These are phyloP conservation scores for Auriscalpium orientale DNA, from an alignment of 768 basidiomycete genomes.

Conservation along the genomic window DNA sequence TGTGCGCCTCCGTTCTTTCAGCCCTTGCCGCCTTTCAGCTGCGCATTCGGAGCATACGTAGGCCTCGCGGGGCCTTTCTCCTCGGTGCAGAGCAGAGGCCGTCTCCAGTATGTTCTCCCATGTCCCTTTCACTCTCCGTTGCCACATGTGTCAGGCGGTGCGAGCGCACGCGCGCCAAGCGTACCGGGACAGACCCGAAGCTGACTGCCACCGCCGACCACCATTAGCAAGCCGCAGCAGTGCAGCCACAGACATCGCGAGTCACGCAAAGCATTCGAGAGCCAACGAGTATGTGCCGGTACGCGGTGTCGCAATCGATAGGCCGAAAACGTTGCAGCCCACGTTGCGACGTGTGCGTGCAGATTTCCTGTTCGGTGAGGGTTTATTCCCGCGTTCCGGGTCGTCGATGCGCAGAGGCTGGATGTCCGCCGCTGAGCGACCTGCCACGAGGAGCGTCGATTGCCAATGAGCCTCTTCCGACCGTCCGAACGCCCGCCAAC, in stretches of 20 bases:
- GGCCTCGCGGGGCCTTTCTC: too few species aligned
- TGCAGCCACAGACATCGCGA: not conserved
- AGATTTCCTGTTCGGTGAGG: not conserved
- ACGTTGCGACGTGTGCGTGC: constrained; percentile 1
- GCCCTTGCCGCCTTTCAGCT: not conserved
- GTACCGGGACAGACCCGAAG: not conserved
- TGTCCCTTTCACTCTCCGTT: too few species aligned
- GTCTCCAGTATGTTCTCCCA: too few species aligned
- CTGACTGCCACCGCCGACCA: not conserved
- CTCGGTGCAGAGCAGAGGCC: too few species aligned
- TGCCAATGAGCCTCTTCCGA: not conserved
- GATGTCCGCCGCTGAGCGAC: not conserved
- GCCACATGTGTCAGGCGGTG: too few species aligned
- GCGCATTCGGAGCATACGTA: too few species aligned
- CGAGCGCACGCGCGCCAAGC: too few species aligned
- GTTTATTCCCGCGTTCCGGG: constrained; percentile 1
- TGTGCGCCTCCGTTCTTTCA: constrained; percentile 8
- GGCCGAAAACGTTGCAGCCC: constrained; percentile 6
- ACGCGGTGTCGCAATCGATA: constrained; percentile 7
- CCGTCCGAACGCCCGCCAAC: not conserved
- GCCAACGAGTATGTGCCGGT: not conserved
- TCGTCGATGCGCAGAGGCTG: not conserved
- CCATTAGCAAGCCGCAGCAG: not conserved
- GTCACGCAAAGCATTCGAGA: not conserved
- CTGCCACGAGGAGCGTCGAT: not conserved